These are phyloP conservation scores for Solanum tarijense DNA, from an alignment of 257 asterid genomes.

Conservation along the genomic window DNA sequence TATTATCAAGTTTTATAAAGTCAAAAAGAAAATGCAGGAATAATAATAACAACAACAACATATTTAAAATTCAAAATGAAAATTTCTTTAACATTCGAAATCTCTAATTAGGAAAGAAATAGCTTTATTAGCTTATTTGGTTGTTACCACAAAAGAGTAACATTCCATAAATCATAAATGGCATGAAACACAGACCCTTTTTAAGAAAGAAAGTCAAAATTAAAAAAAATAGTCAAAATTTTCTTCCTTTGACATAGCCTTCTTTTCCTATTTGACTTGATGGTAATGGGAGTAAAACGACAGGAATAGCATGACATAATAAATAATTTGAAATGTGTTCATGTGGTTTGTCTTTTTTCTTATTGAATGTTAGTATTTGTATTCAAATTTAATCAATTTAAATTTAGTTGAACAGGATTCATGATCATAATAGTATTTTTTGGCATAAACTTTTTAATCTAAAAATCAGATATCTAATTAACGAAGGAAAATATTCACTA, in stretches of 20 bases:
- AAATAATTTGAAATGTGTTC: background rate
- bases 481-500: too few species aligned
- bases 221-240: background rate
- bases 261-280: background rate
- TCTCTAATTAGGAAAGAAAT: fast-evolving
- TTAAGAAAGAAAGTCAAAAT: background rate
- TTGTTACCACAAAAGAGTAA: background rate
- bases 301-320: background rate
- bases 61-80: too few species aligned
- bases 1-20: background rate
- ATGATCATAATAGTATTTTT: too few species aligned
- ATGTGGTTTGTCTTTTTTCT: background rate
- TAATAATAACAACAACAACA: background rate
- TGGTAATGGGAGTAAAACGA: background rate
- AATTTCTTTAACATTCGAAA: too few species aligned
- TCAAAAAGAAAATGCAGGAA: background rate
- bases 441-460: fast-evolving
- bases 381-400: too few species aligned
- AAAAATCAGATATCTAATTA: background rate
- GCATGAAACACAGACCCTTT: background rate
- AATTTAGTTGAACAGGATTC: too few species aligned
- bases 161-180: background rate
- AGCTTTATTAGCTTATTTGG: too few species aligned
- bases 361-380: background rate
- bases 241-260: background rate